Evolutionary conservation across 176 grass and related monocot genomes (phyloP), one percentile per base, ranked within the genome.

Genomic region (Phragmites australis): DNA sequence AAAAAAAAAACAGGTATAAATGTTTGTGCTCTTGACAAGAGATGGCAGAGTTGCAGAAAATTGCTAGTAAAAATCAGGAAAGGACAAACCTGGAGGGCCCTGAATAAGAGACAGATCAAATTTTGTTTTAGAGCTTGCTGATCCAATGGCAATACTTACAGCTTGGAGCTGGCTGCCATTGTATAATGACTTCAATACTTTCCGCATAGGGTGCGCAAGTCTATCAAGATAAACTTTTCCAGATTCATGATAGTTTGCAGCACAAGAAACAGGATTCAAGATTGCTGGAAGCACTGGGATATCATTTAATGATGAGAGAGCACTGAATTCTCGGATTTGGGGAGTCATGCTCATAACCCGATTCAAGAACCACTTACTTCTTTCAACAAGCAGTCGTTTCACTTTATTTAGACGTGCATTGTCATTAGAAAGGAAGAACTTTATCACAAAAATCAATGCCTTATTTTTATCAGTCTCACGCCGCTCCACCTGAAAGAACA

Each of bases 51-150:
- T 67, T 76, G 27, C 27, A 75, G 46, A 52, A 75, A 63, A 30
- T 39, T 80, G 60, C 61, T 25, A 49, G 62, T 42, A 44, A 70
- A 18, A 15, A 79, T 69, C 21, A 25, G 58, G 14, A 34, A 87
- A 66, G 32, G n/a, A 70, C 83, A 77, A 82, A 97, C 92, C 95
- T 89, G 95, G 95, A 90, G 95, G 95, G 31, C 95, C 95, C 80
- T 97, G 95, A 72, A 97, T 94, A 87, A 97, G 88, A 59, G 95
- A 94, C 29, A 97, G 74, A 40, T 97, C 91, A 81, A 88, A 92
- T 46, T 86, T 84, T 75, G 69, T 57, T 62, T 67, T 81, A 34
- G 76, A 87, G 42, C 68, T 70, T 41, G 77, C 40, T 43, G 55
- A 45, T 72, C 85, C 70, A 19, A 94, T 87, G 58, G 89, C 89